Percentiles rank a stretch among this genome's conserved stretches.
phyloP scores from a whole-genome alignment of 257 asterid genomes.

The Salvia rosmarinus region DNA sequence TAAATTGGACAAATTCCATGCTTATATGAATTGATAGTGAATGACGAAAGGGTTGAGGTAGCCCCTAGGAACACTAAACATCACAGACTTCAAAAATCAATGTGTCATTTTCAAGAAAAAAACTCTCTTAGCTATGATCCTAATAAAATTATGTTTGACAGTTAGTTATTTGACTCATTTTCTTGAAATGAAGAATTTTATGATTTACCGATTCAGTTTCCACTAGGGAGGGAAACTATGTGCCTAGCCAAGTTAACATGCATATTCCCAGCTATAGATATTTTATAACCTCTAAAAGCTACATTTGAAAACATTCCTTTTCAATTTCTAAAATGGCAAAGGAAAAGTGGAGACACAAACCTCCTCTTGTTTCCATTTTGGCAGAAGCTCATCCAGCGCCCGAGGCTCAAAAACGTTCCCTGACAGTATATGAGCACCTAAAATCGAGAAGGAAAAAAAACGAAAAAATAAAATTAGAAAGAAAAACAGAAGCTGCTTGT shows the following conservation, averaged over 20 bases:
- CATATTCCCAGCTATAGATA: background rate
- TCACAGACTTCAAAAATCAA: too few relatives aligned
- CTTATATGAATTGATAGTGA: too few relatives aligned
- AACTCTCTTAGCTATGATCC: too few relatives aligned
- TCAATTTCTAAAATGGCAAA: slow-evolving; percentile 18
- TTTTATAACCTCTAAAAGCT: slow-evolving; percentile 23
- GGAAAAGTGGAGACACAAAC: slow-evolving; percentile 43
- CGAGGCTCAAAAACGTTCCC: slow-evolving; percentile 97
- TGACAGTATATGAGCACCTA: slow-evolving; percentile 94
- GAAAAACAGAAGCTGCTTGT: background rate
- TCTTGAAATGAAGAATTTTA: too few relatives aligned
- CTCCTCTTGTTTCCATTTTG: slow-evolving; percentile 85
- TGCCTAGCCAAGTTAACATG: background rate
- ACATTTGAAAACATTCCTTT: slow-evolving; percentile 7
- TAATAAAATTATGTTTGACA: too few relatives aligned
- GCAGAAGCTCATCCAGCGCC: slow-evolving; percentile 91
- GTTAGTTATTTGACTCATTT: too few relatives aligned
- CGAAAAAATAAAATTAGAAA: slow-evolving; percentile 16
- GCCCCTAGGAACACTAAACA: too few relatives aligned
- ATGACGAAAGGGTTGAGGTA: too few relatives aligned
- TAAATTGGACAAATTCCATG: too few relatives aligned
- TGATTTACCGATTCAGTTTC: too few relatives aligned
- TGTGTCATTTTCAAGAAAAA: too few relatives aligned
- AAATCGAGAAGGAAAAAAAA: slow-evolving; percentile 23
- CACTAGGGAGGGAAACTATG: background rate